Evolutionary conservation across 2,329 filamentous ascomycete genomes (phyloP), one percentile per base, ranked within the genome.

Genomic region (Aspergillus texensis): DNA sequence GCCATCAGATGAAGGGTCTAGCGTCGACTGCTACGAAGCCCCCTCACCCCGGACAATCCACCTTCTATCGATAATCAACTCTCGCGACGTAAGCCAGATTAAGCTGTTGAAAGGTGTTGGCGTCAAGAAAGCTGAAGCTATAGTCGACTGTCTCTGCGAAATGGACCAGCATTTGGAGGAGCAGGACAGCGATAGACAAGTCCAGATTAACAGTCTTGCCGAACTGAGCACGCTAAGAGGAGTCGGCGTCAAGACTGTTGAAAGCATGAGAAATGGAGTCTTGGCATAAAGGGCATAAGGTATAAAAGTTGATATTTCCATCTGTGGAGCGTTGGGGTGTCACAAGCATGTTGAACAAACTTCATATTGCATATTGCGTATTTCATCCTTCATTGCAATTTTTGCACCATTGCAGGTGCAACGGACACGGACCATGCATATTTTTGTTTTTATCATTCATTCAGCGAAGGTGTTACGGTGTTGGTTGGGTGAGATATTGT

Each of bases 21-120:
- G 57, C 19, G 61, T 66, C 41, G 71, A 74, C 24, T 63, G 66
- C 34, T 64, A 66, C 16, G 62, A 71, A 32, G 67, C 67, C 0
- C 61, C 67, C 3, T 81, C 81, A 2, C 80, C 81, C 21, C 78
- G 81, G 19, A 81, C 80, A 12, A 69, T 74, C 46, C 76, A 80
- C 50, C 73, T 83, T 11, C 74, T 83, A 6, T 77, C 77, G 11
- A 75, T 82, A 41, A 78, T 83, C 65, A 83, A 83, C 65, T 79
- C 79, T 1, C 72, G 81, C 9, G 79, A 83, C 57, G 69, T 82
- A 19, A 74, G 71, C 57, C 78, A 80, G 67, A 83, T 83, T 65
- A 81, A 80, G 67, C 66, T 80, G 11, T 73, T 83, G 9, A 81
- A 79, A 59, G 82, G 81, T 14, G 77, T 84, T 8, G 81, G 81